Evolutionary conservation across 1,284 basidiomycete genomes (phyloP), one percentile per base, ranked within the genome.

Genomic region (Singerocomus inundabilis): DNA sequence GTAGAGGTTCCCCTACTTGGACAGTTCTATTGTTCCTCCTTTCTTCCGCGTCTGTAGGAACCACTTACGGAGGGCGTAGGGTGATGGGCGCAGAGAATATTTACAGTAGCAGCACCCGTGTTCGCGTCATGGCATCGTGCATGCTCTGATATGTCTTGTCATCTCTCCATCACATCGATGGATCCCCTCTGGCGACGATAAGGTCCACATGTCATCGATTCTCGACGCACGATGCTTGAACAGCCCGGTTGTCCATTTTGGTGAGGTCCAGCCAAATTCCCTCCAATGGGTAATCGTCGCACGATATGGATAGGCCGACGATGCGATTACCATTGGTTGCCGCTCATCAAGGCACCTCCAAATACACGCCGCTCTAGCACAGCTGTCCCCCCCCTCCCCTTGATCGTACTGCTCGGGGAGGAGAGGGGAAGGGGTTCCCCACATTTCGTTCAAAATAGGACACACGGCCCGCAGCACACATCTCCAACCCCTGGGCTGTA

Each of bases 21-120:
- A 11, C 24, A 8, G 39, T 39, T 40, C 49, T 36, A 28, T 49
- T 41, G 26, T 37, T n/a, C 32, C 13, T 43, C 26, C 35, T 31
- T 34, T 32, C 37, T n/a, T 44, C 28, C 38, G 29, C 24, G 18
- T 39, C 46, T 42, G 48, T 45, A 30, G 15, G 21, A 38, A n/a
- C 39, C 46, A 5, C 43, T 48, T 39, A 38, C 29, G 46, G 54
- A 44, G 57, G 61, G 61, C 46, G 28, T 44, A 61, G 60, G 61
- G 62, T 38, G 33, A 36, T 37, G 28, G 43, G 16, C 18, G 9
- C n/a, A 29, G 31, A 30, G 12, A 32, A n/a, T n/a, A n/a, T n/a
- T n/a, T n/a, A n/a, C n/a, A n/a, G n/a, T n/a, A n/a, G n/a, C n/a
- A n/a, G n/a, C n/a, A n/a, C n/a, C n/a, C n/a, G n/a, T n/a, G n/a